Evolutionary conservation across 768 basidiomycete species (phyloP).

Genomic region (Lanmaoa rubissima): DNA sequence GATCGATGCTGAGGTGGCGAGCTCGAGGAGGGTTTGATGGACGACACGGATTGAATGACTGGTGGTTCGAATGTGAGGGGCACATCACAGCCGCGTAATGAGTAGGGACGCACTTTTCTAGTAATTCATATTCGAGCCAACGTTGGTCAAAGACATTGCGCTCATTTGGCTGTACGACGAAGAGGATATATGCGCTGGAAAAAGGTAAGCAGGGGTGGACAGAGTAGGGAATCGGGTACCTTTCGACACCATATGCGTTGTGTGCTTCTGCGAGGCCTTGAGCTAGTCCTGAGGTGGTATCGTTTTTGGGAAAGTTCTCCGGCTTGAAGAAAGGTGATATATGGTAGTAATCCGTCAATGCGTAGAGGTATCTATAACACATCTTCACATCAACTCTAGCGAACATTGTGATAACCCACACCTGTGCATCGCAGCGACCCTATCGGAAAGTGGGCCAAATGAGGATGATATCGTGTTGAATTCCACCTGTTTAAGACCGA

Average conservation of each 20-base stretch:
- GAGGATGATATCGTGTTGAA: slow-evolving; percentile 97
- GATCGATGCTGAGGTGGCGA: slow-evolving; percentile 57
- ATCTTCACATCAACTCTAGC: neutral
- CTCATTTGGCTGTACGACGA: slow-evolving; percentile 88
- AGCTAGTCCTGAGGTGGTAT: slow-evolving; percentile 66
- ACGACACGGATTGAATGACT: slow-evolving; percentile 76
- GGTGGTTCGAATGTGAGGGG: neutral
- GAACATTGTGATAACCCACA: slow-evolving; percentile 41
- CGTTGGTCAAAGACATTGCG: slow-evolving; percentile 95
- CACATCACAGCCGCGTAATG: too few relatives aligned
- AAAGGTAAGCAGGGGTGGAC: neutral
- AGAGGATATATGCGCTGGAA: slow-evolving; percentile 59
- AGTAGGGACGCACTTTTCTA: slow-evolving; percentile 57
- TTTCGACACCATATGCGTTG: slow-evolving; percentile 57
- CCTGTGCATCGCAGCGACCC: slow-evolving; percentile 73
- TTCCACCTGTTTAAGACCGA: slow-evolving; percentile 87
- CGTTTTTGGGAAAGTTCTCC: slow-evolving; percentile 69
- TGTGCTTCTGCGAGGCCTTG: slow-evolving; percentile 81
- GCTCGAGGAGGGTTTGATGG: slow-evolving; percentile 73
- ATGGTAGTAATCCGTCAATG: slow-evolving; percentile 66
- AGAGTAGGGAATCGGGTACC: slow-evolving; percentile 22
- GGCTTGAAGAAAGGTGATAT: slow-evolving; percentile 49
- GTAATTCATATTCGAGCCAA: slow-evolving; percentile 81
- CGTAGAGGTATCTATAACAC: slow-evolving; percentile 57
- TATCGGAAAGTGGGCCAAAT: slow-evolving; percentile 78